Conservation (phyloP, 768 basidiomycete genomes). For the Naematelia encephala region DNA sequence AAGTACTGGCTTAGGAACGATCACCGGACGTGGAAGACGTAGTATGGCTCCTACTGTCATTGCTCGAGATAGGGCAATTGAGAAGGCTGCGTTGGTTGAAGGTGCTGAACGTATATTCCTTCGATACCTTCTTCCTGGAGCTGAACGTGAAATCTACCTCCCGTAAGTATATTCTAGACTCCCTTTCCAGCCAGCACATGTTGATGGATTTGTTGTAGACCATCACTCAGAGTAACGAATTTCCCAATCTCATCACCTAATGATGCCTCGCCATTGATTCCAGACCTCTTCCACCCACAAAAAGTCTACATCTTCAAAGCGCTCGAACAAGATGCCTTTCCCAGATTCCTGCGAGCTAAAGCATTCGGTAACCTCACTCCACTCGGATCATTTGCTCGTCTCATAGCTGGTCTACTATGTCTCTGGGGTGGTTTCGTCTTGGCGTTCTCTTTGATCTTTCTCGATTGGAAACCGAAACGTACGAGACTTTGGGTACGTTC, state of each 20-base stretch:
- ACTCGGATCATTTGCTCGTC: constrained; percentile 77
- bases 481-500: constrained; percentile 90
- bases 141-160: constrained; percentile 97
- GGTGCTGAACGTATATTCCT: constrained; percentile 95
- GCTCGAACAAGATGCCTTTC: constrained; percentile 71
- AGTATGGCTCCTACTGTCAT: constrained; percentile 79
- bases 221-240: constrained; percentile 80
- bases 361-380: constrained; percentile 98
- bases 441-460: constrained; percentile 86
- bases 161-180: constrained; percentile 54
- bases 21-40: constrained; percentile 10
- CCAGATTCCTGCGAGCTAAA: constrained; percentile 86
- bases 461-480: constrained; percentile 87
- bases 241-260: constrained; percentile 75
- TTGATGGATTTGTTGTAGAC: constrained; percentile 45
- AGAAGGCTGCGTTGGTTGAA: constrained; percentile 80
- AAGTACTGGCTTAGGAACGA: constrained; percentile 1
- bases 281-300: constrained; percentile 95
- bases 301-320: constrained; percentile 96
- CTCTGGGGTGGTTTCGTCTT: constrained; percentile 94
- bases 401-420: constrained; percentile 75
- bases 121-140: constrained; percentile 81
- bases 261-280: constrained; percentile 62
- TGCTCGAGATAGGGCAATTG: constrained; percentile 84
- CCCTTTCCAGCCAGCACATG: neutral